A percentile compares a stretch with the other conserved stretches of the same genome.
Evolutionary conservation across 371 early-diverging fungal species (phyloP).

Genomic region (Mucor lusitanicus): DNA sequence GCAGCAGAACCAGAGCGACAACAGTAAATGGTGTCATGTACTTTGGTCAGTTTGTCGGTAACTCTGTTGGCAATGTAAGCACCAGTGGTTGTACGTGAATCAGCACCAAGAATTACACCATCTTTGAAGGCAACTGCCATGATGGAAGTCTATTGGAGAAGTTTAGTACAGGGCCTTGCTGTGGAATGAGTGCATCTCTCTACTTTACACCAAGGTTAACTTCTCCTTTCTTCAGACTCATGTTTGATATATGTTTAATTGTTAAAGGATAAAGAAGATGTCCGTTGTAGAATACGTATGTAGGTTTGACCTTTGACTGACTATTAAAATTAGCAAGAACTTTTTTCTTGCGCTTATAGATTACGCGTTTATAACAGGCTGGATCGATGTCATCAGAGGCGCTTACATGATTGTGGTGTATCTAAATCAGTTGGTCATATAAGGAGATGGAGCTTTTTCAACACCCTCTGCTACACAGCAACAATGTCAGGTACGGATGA

Average conservation of each 20-base stretch:
- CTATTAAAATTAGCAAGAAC: neutral
- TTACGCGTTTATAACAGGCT: neutral
- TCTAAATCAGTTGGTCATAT: neutral
- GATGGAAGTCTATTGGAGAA: constrained; percentile 67
- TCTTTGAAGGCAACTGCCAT: constrained; percentile 97
- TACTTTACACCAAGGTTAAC: constrained; percentile 90
- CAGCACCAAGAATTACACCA: constrained; percentile 99
- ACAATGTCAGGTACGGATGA: neutral
- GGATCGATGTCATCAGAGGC: neutral
- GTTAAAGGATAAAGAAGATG: neutral
- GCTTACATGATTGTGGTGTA: neutral
- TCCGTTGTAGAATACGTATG: neutral
- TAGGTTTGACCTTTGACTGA: neutral
- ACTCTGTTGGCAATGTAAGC: constrained; percentile 98
- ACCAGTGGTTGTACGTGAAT: constrained; percentile 97
- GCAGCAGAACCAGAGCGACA: constrained; percentile 99
- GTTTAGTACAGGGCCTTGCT: neutral
- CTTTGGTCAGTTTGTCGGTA: constrained; percentile 98
- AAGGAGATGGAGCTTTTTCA: neutral
- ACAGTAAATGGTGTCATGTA: constrained; percentile 97
- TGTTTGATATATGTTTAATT: constrained; percentile 16
- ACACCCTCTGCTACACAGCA: neutral
- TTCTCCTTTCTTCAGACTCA: constrained; percentile 90
- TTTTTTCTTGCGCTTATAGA: neutral
- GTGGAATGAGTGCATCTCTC: neutral